Evolutionary conservation across 192 early-diverging fungal species (phyloP).

Genomic region (Mortierella hygrophila): DNA sequence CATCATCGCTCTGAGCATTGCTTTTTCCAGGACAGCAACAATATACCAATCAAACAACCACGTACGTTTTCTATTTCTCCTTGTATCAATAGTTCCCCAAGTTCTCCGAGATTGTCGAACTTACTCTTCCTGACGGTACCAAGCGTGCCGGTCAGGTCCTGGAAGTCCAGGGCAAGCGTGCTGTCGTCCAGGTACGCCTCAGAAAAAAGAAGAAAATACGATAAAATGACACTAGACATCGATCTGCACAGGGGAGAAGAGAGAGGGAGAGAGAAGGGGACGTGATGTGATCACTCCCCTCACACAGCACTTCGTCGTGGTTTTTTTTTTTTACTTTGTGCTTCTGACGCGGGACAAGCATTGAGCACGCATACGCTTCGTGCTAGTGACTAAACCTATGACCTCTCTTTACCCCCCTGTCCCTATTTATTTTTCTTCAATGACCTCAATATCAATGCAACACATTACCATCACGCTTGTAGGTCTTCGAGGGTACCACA

Average conservation of each 20-base stretch:
- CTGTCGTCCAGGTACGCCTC: slow-evolving; percentile 89
- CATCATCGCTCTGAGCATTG: neutral
- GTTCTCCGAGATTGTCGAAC: slow-evolving; percentile 96
- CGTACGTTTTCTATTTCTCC: neutral
- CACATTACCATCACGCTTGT: neutral
- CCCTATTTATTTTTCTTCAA: slow-evolving; percentile 18
- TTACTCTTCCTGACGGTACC: slow-evolving; percentile 97
- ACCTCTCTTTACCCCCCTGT: slow-evolving; percentile 7
- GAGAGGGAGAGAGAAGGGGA: neutral
- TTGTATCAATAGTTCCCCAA: slow-evolving; percentile 81
- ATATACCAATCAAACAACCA: neutral
- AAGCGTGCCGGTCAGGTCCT: slow-evolving; percentile 96
- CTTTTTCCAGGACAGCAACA: neutral
- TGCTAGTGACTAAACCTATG: slow-evolving; percentile 27
- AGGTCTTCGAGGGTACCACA: slow-evolving; percentile 97
- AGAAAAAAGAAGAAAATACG: neutral
- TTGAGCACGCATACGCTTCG: neutral
- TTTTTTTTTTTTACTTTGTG: neutral
- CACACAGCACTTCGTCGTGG: slow-evolving; percentile 4
- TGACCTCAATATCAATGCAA: neutral
- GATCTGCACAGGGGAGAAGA: neutral
- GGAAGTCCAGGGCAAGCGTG: slow-evolving; percentile 96
- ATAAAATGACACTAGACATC: neutral
- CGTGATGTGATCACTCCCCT: slow-evolving; percentile 44
- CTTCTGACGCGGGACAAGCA: slow-evolving; percentile 3